These are phyloP conservation scores for Cicer chorassanicum DNA, from an alignment of 306 rosid species.

Conservation along the genomic window DNA sequence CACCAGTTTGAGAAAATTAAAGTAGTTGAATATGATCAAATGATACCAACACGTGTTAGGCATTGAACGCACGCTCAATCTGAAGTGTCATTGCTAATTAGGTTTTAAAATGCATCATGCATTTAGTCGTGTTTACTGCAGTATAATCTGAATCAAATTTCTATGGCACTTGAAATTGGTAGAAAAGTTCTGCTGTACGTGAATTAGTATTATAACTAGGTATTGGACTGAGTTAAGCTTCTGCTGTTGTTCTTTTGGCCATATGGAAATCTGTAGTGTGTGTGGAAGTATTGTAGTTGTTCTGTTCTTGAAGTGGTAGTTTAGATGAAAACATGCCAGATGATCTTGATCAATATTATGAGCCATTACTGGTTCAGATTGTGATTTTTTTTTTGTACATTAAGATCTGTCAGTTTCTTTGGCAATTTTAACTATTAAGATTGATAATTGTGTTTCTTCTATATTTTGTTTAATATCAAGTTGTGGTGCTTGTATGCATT, in stretches of 20 bases:
- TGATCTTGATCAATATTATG: neutral
- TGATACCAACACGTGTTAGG: neutral
- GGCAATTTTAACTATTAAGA: neutral
- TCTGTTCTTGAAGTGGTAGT: slow-evolving; percentile 19
- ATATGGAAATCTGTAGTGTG: neutral
- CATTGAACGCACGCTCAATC: neutral
- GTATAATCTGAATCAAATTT: slow-evolving; percentile 7
- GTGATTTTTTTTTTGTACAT: neutral
- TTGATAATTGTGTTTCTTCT: too few relatives aligned
- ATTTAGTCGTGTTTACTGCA: neutral
- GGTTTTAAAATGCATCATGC: neutral
- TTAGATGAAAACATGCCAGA: slow-evolving; percentile 2
- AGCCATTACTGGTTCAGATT: slow-evolving; percentile 1
- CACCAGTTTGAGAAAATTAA: neutral
- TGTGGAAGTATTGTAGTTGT: neutral
- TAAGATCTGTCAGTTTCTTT: neutral
- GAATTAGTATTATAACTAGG: neutral
- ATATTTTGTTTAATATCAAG: neutral
- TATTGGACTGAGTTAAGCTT: neutral
- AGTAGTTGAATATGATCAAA: neutral
- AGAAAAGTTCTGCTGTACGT: neutral
- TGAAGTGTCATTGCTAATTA: neutral
- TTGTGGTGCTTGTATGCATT: neutral
- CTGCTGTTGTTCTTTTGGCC: neutral
- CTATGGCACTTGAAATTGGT: neutral